phyloP scores from a whole-genome alignment of 305 asterid genomes.

The Plantago coronopus region DNA sequence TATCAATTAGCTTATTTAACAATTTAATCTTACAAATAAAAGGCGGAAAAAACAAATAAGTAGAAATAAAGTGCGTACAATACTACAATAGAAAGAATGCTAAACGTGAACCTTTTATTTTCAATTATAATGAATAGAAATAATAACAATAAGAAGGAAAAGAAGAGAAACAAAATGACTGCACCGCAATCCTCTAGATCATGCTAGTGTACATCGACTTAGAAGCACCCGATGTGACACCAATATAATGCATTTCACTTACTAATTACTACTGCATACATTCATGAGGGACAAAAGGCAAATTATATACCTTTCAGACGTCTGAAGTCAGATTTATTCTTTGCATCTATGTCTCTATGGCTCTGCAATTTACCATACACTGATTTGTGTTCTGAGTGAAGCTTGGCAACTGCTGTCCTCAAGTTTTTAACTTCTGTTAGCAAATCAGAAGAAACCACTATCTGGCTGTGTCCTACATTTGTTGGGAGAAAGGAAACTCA shows the following conservation, averaged over 20 bases:
- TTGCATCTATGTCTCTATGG: conserved; percentile 70
- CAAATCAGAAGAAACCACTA: conserved; percentile 45
- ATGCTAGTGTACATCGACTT: not conserved
- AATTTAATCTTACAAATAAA: too few species aligned
- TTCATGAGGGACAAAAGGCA: conserved; percentile 3
- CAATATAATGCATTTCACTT: conserved; percentile 9
- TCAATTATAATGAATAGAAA: not conserved
- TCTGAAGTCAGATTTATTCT: conserved; percentile 66
- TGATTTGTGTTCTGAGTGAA: conserved; percentile 73
- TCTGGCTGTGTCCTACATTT: conserved; percentile 57
- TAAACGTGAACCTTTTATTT: too few species aligned
- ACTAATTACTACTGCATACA: not conserved
- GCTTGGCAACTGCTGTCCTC: conserved; percentile 52
- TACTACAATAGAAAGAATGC: too few species aligned
- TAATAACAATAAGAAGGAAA: conserved; percentile 1
- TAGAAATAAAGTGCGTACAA: too few species aligned
- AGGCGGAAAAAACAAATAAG: too few species aligned
- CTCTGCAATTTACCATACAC: conserved; percentile 69
- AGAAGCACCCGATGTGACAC: not conserved
- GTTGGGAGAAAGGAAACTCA: conserved; percentile 19
- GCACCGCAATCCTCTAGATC: not conserved
- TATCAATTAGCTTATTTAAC: too few species aligned
- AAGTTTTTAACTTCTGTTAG: conserved; percentile 54
- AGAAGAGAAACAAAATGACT: conserved; percentile 5
- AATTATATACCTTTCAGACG: conserved; percentile 58